phyloP scores from a whole-genome alignment of 192 early-diverging fungal species.

The Rhizophagus sp. region DNA sequence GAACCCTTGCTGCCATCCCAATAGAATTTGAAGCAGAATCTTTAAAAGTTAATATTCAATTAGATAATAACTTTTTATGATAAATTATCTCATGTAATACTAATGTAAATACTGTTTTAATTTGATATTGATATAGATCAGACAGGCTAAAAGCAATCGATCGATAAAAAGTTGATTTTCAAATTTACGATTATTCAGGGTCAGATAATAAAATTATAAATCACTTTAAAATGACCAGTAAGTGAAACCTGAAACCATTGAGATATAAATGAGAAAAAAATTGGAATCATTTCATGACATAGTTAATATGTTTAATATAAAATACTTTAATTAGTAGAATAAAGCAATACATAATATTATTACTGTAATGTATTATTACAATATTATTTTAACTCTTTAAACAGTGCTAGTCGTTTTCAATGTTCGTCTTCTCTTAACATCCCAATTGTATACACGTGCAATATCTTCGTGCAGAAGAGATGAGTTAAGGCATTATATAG shows the following conservation, averaged over 20 bases:
- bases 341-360: not conserved
- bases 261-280: too few species aligned
- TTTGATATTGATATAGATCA: not conserved
- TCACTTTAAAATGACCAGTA: too few species aligned
- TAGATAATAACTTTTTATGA: not conserved
- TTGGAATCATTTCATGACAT: too few species aligned
- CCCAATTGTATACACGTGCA: constrained; percentile 97
- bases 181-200: too few species aligned
- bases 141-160: not conserved
- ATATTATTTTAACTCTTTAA: not conserved
- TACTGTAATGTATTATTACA: not conserved
- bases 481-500: constrained; percentile 31
- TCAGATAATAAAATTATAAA: too few species aligned
- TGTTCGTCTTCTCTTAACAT: constrained; percentile 79
- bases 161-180: not conserved
- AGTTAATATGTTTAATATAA: not conserved
- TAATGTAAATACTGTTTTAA: too few species aligned
- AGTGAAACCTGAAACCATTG: too few species aligned
- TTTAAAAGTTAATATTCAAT: constrained; percentile 30
- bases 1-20: constrained; percentile 61
- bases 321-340: not conserved
- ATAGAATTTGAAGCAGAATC: constrained; percentile 35
- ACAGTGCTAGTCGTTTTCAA: not conserved
- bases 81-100: not conserved
- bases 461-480: constrained; percentile 57